Conservation (phyloP, 495 filamentous ascomycete species). For the Podospora sp. region DNA sequence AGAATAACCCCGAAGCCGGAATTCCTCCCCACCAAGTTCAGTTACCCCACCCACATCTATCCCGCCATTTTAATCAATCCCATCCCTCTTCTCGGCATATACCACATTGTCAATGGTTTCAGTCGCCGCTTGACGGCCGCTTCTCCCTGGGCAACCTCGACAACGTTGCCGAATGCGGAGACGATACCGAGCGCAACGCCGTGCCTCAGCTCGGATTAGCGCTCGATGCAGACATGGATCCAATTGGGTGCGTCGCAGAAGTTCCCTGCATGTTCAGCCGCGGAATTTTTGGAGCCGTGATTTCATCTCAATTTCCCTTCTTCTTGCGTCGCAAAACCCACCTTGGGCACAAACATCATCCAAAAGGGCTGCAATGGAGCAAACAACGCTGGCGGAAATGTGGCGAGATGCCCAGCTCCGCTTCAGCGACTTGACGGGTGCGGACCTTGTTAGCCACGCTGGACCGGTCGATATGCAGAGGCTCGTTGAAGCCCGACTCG, state of each 20-base stretch:
- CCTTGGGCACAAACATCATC: not conserved
- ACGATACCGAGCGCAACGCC: not conserved
- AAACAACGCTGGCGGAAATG: conserved; percentile 1
- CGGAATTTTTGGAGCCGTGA: not conserved
- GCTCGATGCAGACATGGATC: not conserved
- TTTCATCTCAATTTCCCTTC: not conserved
- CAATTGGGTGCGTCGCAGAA: not conserved
- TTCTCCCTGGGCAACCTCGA: too few species aligned
- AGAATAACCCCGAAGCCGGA: too few species aligned
- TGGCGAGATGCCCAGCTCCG: conserved; percentile 3
- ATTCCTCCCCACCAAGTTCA: too few species aligned
- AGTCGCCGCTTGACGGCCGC: too few species aligned
- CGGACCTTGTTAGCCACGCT: not conserved
- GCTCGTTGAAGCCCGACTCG: not conserved
- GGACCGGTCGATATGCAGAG: not conserved
- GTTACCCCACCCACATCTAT: too few species aligned
- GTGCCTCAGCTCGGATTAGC: not conserved
- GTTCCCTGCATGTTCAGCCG: conserved; percentile 1
- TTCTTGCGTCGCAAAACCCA: not conserved
- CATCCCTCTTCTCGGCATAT: too few species aligned
- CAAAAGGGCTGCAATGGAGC: not conserved
- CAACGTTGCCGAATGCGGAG: not conserved
- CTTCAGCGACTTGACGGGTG: not conserved
- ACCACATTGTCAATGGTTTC: too few species aligned
- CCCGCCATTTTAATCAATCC: too few species aligned